Conservation (phyloP, 495 filamentous ascomycete species). For the Cercophora newfieldiana region DNA sequence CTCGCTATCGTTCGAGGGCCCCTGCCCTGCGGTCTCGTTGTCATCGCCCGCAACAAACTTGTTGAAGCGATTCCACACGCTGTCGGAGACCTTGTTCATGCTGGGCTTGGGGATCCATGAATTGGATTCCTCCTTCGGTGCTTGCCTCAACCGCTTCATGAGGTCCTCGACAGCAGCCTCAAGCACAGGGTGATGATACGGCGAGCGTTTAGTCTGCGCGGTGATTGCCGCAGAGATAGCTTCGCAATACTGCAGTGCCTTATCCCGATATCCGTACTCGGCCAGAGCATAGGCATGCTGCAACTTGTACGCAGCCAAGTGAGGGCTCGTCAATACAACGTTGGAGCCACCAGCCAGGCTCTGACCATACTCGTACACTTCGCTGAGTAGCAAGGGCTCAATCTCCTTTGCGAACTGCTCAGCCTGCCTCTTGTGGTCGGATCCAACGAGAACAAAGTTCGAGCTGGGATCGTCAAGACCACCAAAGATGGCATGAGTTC, state of each 20-base stretch:
- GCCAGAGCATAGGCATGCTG: conserved; percentile 81
- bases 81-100: conserved; percentile 89
- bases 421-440: conserved; percentile 68
- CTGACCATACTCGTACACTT: conserved; percentile 87
- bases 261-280: conserved; percentile 75
- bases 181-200: conserved; percentile 76
- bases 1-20: conserved; percentile 56
- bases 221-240: conserved; percentile 76
- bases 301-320: conserved; percentile 86
- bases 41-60: conserved; percentile 95
- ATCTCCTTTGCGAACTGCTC: conserved; percentile 71
- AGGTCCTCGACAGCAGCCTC: conserved; percentile 80
- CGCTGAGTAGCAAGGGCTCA: conserved; percentile 83
- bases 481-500: conserved; percentile 63
- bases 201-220: conserved; percentile 76
- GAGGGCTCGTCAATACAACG: conserved; percentile 63
- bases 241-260: conserved; percentile 91
- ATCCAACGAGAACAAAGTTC: conserved; percentile 79
- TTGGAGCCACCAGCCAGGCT: conserved; percentile 59
- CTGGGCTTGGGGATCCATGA: conserved; percentile 90
- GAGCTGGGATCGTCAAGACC: conserved; percentile 81
- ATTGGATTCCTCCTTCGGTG: conserved; percentile 67
- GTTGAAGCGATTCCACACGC: conserved; percentile 86
- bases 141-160: conserved; percentile 75
- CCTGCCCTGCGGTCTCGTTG: conserved; percentile 57